A percentile compares a stretch with the other conserved stretches of the same genome.
Conservation (phyloP, 768 basidiomycete genomes). For the Mycena galopus region DNA sequence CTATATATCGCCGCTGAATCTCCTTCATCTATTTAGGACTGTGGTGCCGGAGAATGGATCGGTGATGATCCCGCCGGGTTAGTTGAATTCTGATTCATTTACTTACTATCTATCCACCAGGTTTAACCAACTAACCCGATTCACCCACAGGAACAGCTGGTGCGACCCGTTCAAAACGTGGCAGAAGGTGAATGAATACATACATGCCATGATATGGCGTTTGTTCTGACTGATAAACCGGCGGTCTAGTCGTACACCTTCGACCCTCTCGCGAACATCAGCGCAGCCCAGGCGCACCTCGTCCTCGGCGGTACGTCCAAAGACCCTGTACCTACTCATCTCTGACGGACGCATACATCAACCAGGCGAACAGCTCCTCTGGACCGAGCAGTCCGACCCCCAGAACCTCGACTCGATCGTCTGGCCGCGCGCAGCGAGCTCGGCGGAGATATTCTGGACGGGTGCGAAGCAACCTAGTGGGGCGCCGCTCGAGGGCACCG, state of each 20-base stretch:
- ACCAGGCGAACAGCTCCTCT: slow-evolving; percentile 74
- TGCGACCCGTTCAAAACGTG: slow-evolving; percentile 87
- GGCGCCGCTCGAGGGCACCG: slow-evolving; percentile 51
- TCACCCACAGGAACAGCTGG: slow-evolving; percentile 72
- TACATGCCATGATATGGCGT: too few relatives aligned
- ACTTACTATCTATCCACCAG: not conserved
- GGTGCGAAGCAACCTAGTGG: slow-evolving; percentile 60
- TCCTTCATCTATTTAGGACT: slow-evolving; percentile 57
- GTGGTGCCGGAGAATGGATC: slow-evolving; percentile 80
- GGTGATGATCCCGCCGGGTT: slow-evolving; percentile 62
- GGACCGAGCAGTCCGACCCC: slow-evolving; percentile 82
- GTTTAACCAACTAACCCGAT: slow-evolving; percentile 11
- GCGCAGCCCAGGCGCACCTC: slow-evolving; percentile 58
- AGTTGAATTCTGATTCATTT: slow-evolving; percentile 25
- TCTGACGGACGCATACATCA: not conserved
- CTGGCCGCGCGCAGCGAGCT: slow-evolving; percentile 81
- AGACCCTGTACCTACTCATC: not conserved
- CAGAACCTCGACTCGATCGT: slow-evolving; percentile 75
- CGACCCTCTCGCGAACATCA: slow-evolving; percentile 74
- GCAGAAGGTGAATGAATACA: slow-evolving; percentile 66
- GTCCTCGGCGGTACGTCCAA: slow-evolving; percentile 73
- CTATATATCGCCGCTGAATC: not conserved
- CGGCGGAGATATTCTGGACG: slow-evolving; percentile 85
- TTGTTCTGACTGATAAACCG: too few relatives aligned
- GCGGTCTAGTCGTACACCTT: slow-evolving; percentile 70